Evolutionary conservation across 768 basidiomycete species (phyloP), one percentile per base, ranked within the genome.

Genomic region (Boletellus sp.): DNA sequence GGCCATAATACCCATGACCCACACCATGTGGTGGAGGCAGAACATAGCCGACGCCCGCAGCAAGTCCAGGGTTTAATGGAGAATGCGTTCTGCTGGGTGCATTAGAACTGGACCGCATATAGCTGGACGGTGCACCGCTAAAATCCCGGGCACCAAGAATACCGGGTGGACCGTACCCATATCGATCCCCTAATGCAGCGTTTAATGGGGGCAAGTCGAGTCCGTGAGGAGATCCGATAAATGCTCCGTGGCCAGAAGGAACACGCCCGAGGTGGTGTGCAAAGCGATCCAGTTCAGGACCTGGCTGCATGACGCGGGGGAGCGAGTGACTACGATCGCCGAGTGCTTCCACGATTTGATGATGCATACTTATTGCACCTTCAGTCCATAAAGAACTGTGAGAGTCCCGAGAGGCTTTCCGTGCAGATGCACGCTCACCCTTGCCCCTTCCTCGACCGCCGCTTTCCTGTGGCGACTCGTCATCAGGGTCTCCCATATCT

Each of bases 61-160:
- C 59, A 32, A 71, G 63, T 49, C 73, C 75, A 55, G 77, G 81
- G 45, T 77, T 78, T 60, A 83, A 65, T 42, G 85, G 86, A 39
- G 85, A 86, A 64, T 88, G 85, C 45, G 85, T 84, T 58, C 85
- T 72, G 66, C 83, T 87, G 6, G 86, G 86, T 22, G 80, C 81
- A 54, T 78, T 75, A 42, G 80, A 84, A 49, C 81, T 75, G 20
- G 84, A 79, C 58, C 84, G 76, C 56, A 84, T 71, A 66, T 85
- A 85, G 63, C 80, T 78, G 44, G 78, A 71, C 39, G 72, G 72
- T 51, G 75, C 72, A 55, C 67, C 72, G 46, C 69, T 50, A 48
- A 65, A 71, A 54, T 69, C 66, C 47, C 65, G 67, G 19, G 53
- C 51, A 49, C 62, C 56, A 34, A 69, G 58, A 47, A 70, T 59